Percentiles rank a stretch among this genome's conserved stretches.
phyloP scores from a whole-genome alignment of 1,284 basidiomycete species.

The Rhodofomes roseus region DNA sequence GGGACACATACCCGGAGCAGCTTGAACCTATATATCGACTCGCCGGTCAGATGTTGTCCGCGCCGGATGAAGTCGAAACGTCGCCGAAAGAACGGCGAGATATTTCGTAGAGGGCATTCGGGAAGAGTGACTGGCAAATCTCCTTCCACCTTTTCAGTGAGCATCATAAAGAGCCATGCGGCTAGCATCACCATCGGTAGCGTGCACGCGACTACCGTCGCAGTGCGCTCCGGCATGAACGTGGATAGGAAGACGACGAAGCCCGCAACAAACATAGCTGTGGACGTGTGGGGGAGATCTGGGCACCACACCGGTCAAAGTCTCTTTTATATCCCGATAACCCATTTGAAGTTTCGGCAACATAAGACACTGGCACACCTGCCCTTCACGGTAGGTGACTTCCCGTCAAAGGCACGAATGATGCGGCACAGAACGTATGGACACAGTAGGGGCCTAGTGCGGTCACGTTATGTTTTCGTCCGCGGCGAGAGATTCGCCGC shows the following conservation, averaged over 20 bases:
- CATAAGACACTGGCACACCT: neutral
- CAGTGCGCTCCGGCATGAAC: conserved; percentile 53
- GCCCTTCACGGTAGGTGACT: neutral
- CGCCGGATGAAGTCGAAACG: conserved; percentile 69
- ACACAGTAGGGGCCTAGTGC: neutral
- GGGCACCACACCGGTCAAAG: conserved; percentile 4
- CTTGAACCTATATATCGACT: conserved; percentile 62
- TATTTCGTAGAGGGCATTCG: conserved; percentile 49
- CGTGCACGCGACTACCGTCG: conserved; percentile 50
- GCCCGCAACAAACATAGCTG: conserved; percentile 46
- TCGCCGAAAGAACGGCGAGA: conserved; percentile 60
- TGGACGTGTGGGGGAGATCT: neutral
- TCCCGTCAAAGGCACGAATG: neutral
- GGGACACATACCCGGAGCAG: conserved; percentile 50
- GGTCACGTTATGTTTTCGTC: neutral
- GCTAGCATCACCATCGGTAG: conserved; percentile 52
- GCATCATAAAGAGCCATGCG: conserved; percentile 37
- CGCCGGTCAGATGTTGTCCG: conserved; percentile 62
- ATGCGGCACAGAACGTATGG: neutral
- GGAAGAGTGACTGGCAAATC: conserved; percentile 50
- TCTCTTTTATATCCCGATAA: neutral
- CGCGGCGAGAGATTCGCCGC: neutral
- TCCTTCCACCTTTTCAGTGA: conserved; percentile 29
- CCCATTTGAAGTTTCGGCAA: neutral
- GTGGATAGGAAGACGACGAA: conserved; percentile 54